Base-by-base conservation (phyloP, 2,329 filamentous ascomycete genomes). In the Epicoccum sorghinum region DNA sequence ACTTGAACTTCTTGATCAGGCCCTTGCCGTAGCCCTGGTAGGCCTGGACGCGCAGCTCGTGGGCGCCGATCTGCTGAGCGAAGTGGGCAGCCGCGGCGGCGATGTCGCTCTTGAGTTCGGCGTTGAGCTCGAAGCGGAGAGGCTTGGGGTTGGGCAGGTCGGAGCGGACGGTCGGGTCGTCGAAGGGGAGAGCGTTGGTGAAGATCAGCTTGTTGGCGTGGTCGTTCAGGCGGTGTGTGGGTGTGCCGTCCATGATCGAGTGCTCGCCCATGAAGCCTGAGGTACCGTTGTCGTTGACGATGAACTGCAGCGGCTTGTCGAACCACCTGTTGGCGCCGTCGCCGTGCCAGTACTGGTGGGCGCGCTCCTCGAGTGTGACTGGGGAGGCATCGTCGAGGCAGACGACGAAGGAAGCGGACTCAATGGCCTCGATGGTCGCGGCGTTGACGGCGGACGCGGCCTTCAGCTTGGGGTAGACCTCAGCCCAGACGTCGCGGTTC, bases 181-280 rank as follows among this genome's bases (percentile, higher is more conserved):
- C 89, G 72, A 97, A 90, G 77, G 97, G 92, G 55, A 99, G 86
- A 75, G 95, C 96, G 80, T 96, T 93, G 79, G 89, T 88, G 79
- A 96, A 93, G 75, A 98, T 97, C 70, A 90, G 84, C 73, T 90
- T 87, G 80, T 93, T 96, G 72, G 96, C 84, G 71, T 92, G 95
- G 82, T 99, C 95, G 76, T 97, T 99, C 13, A 99, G 84, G 39
- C 96, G 89, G 78, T 98, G 95, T 2, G 96, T 99, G 1, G 96
- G 93, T 6, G 95, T 99, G 61, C 96, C 95, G 74, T 99, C 95
- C 96, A 99, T 99, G 95, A 99, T 98, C 68, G 90, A 96, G 83
- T 99, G 95, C 79, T 99, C 95, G 70, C 95, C 95, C 83, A 92
- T 93, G 83, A 99, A 99, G 58, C 95, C 95, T 2, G 95, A 90